phyloP scores from a whole-genome alignment of 78 protist species.

The Mantamonas sphyraenae region DNA sequence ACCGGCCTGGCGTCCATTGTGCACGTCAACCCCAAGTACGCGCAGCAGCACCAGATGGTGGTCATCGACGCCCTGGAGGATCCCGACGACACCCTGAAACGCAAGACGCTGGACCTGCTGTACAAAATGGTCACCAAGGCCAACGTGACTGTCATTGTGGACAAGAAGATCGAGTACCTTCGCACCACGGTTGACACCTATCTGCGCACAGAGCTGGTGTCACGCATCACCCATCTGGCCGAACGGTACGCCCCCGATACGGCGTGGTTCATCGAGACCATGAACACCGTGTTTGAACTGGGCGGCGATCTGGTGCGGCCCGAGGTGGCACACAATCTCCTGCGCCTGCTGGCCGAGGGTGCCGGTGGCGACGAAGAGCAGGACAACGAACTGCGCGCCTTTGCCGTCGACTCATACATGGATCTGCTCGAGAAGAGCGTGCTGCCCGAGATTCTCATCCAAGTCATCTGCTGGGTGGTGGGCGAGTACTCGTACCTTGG shows the following conservation, averaged over 20 bases:
- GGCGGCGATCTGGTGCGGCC: slow-evolving; percentile 55
- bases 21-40: slow-evolving; percentile 60
- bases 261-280: slow-evolving; percentile 58
- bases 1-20: slow-evolving; percentile 69
- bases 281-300: slow-evolving; percentile 48
- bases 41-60: slow-evolving; percentile 64
- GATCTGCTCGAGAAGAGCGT: background rate
- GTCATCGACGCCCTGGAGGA: slow-evolving; percentile 89
- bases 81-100: slow-evolving; percentile 61
- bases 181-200: slow-evolving; percentile 37
- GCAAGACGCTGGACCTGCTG: slow-evolving; percentile 76
- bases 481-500: slow-evolving; percentile 69
- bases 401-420: slow-evolving; percentile 25
- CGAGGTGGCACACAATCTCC: slow-evolving; percentile 38
- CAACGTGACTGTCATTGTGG: slow-evolving; percentile 65
- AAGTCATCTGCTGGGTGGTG: slow-evolving; percentile 42
- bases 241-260: slow-evolving; percentile 41
- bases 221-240: slow-evolving; percentile 50
- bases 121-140: slow-evolving; percentile 71
- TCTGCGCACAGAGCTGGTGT: slow-evolving; percentile 48
- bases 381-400: slow-evolving; percentile 27
- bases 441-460: slow-evolving; percentile 15
- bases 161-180: slow-evolving; percentile 43
- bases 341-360: slow-evolving; percentile 69
- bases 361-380: slow-evolving; percentile 37